A percentile compares a stretch with the other conserved stretches of the same genome.
Evolutionary conservation across 495 filamentous ascomycete genomes (phyloP).

Genomic region (Glutinoglossum americanum): DNA sequence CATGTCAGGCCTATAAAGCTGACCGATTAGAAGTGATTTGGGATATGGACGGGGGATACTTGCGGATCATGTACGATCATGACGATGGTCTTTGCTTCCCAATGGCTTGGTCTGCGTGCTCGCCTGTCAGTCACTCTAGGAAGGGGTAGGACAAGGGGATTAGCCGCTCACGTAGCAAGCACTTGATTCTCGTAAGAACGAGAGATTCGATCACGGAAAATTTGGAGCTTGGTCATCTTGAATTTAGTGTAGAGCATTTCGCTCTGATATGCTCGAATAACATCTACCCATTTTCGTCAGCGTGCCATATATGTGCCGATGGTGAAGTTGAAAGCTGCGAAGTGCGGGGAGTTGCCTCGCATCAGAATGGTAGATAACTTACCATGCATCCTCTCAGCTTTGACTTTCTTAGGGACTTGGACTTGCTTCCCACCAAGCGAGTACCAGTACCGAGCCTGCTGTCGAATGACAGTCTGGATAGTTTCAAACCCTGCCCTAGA

Average conservation of each 20-base stretch:
- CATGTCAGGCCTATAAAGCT: slow-evolving; percentile 38
- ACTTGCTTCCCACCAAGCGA: neutral
- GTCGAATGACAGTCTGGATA: slow-evolving; percentile 29
- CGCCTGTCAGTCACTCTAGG: slow-evolving; percentile 3
- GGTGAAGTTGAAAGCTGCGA: no score
- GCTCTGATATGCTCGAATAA: slow-evolving; percentile 53
- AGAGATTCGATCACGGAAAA: slow-evolving; percentile 47
- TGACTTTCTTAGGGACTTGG: neutral
- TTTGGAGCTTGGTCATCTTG: slow-evolving; percentile 51
- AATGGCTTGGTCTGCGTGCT: slow-evolving; percentile 28
- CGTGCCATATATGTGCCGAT: neutral
- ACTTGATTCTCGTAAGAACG: slow-evolving; percentile 77
- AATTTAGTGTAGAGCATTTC: slow-evolving; percentile 44
- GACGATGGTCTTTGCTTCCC: slow-evolving; percentile 32
- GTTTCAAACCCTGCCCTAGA: slow-evolving; percentile 24
- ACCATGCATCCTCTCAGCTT: slow-evolving; percentile 33
- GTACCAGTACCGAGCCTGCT: slow-evolving; percentile 35
- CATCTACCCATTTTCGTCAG: slow-evolving; percentile 23
- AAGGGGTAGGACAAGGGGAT: neutral
- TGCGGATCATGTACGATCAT: slow-evolving; percentile 49
- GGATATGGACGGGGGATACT: slow-evolving; percentile 10
- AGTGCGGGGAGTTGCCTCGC: no score
- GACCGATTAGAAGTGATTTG: slow-evolving; percentile 3
- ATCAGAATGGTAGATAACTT: slow-evolving; percentile 6
- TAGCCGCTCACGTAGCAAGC: slow-evolving; percentile 43